Percentiles rank a stretch among this genome's conserved stretches.
phyloP scores from a whole-genome alignment of 139 green algal species.

The Bryopsis sp. region DNA sequence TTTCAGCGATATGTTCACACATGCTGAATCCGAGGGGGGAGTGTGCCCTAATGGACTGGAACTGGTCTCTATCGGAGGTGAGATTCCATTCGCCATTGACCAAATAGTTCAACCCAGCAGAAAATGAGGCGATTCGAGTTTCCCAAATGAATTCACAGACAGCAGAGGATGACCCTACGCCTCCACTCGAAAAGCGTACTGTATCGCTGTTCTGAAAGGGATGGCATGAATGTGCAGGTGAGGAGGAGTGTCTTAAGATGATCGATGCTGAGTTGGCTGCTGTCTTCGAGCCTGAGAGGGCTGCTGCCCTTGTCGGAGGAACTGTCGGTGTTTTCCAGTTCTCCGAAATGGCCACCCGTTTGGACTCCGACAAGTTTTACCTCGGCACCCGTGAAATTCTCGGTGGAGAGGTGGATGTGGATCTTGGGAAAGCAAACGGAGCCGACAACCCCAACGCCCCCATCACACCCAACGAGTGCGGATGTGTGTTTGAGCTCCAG shows the following conservation, averaged over 20 bases:
- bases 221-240: not conserved
- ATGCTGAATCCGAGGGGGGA: not conserved
- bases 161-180: not conserved
- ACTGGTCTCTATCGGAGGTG: not conserved
- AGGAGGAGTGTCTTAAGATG: not conserved
- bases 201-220: too few species aligned
- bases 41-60: not conserved
- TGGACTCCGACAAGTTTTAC: slow-evolving; percentile 11
- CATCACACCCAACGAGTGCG: slow-evolving; percentile 12
- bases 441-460: not conserved
- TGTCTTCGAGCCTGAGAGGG: slow-evolving; percentile 7
- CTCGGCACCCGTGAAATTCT: not conserved
- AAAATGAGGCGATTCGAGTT: too few species aligned
- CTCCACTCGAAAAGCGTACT: not conserved
- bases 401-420: not conserved
- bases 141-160: not conserved
- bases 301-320: not conserved
- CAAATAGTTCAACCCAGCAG: too few species aligned
- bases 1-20: slow-evolving; percentile 10
- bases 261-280: slow-evolving; percentile 4
- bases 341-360: slow-evolving; percentile 13
- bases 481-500: slow-evolving; percentile 17
- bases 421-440: not conserved
- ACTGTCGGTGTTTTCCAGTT: slow-evolving; percentile 17
- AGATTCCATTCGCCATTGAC: too few species aligned